These are phyloP conservation scores for Phanerodontia chrysosporium DNA, from an alignment of 768 basidiomycete species.

Conservation along the genomic window DNA sequence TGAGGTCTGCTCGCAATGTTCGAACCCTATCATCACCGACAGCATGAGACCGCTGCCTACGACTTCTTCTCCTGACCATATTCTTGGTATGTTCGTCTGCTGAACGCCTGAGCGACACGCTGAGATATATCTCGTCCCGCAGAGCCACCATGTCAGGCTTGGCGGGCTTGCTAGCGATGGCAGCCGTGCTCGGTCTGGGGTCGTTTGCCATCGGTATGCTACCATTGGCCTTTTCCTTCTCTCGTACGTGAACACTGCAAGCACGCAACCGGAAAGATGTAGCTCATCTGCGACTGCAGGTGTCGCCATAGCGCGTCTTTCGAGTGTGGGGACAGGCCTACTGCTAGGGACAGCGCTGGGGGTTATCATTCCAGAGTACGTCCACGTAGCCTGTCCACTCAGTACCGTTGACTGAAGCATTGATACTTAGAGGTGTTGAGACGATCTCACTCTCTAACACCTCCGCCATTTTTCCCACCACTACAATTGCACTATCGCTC, in stretches of 20 bases:
- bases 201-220: conserved; percentile 70
- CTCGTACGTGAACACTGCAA: conserved; percentile 40
- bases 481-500: conserved; percentile 58
- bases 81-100: not conserved
- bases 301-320: conserved; percentile 40
- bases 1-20: not conserved
- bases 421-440: conserved; percentile 62
- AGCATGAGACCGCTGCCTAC: not conserved
- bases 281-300: conserved; percentile 22
- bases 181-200: conserved; percentile 51
- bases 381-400: too few species aligned
- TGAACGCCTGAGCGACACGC: not conserved
- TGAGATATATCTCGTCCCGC: not conserved
- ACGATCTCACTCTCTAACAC: conserved; percentile 34
- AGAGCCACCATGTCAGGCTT: conserved; percentile 28
- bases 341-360: conserved; percentile 87
- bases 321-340: conserved; percentile 73
- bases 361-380: conserved; percentile 91
- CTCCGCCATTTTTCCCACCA: conserved; percentile 39
- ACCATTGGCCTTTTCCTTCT: conserved; percentile 71
- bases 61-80: not conserved
- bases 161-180: conserved; percentile 49
- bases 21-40: not conserved
- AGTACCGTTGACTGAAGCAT: too few species aligned
- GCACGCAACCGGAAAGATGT: not conserved